Conservation (phyloP, 768 basidiomycete genomes). For the Porpolomopsis calyptriformis region DNA sequence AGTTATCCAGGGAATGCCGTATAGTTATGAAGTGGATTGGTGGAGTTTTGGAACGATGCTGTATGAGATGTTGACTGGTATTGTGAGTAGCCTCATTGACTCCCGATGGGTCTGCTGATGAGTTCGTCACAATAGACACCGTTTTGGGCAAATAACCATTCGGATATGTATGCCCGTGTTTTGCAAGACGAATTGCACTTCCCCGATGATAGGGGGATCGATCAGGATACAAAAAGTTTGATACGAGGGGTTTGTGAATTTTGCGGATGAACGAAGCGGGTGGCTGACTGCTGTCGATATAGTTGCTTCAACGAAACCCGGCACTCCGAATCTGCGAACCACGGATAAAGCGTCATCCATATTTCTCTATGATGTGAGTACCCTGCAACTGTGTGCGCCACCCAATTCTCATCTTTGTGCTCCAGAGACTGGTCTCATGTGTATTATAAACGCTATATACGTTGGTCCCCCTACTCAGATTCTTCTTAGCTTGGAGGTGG, state of each 20-base stretch:
- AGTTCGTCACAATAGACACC: conserved; percentile 50
- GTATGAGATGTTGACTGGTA: conserved; percentile 93
- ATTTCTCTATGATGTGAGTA: conserved; percentile 87
- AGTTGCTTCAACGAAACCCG: conserved; percentile 92
- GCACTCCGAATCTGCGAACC: conserved; percentile 85
- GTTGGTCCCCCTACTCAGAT: conserved; percentile 34
- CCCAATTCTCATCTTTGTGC: conserved; percentile 11
- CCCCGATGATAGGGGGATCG: conserved; percentile 85
- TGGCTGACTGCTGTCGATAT: conserved; percentile 8
- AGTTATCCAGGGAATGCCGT: conserved; percentile 83
- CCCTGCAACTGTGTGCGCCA: conserved; percentile 3
- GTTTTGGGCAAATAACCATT: conserved; percentile 86
- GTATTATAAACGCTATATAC: conserved; percentile 89
- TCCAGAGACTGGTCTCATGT: conserved; percentile 87
- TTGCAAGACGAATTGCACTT: conserved; percentile 84
- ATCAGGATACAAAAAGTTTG: conserved; percentile 89
- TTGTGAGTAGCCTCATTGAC: conserved; percentile 47
- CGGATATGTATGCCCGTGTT: conserved; percentile 91
- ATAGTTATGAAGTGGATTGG: conserved; percentile 95
- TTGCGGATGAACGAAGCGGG: neutral
- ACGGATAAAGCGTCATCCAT: conserved; percentile 86
- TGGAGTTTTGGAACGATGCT: conserved; percentile 98
- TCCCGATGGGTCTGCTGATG: conserved; percentile 8
- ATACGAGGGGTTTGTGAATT: conserved; percentile 75
- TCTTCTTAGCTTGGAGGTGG: conserved; percentile 2